A percentile compares a stretch with the other conserved stretches of the same genome.
Conservation (phyloP, 495 filamentous ascomycete species). For the Penicillium daleae region DNA sequence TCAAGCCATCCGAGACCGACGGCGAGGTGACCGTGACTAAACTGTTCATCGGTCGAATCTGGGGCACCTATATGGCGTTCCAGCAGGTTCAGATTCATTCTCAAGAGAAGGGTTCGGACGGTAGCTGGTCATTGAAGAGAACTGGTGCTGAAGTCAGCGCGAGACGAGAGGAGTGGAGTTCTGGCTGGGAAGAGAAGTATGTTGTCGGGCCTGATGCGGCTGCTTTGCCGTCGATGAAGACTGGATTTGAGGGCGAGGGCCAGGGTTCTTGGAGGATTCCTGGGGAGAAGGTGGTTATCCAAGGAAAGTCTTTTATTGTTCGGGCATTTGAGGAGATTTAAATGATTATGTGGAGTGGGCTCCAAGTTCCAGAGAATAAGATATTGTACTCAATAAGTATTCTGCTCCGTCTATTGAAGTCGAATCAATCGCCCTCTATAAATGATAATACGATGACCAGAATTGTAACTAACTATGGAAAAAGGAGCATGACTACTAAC, state of each 20-base stretch:
- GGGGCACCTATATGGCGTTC: constrained; percentile 42
- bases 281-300: constrained; percentile 31
- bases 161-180: constrained; percentile 40
- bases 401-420: too few species aligned
- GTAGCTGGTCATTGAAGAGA: constrained; percentile 23
- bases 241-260: constrained; percentile 26
- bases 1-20: constrained; percentile 17
- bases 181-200: constrained; percentile 36
- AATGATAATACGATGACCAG: too few species aligned
- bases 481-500: too few species aligned
- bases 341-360: not conserved
- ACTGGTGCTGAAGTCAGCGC: constrained; percentile 40
- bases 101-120: constrained; percentile 18
- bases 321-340: constrained; percentile 39
- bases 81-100: constrained; percentile 35
- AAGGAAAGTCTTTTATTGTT: constrained; percentile 37
- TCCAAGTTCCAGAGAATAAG: not conserved
- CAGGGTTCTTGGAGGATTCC: constrained; percentile 26
- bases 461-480: too few species aligned
- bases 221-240: constrained; percentile 33
- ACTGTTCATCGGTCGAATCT: constrained; percentile 42
- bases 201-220: constrained; percentile 26
- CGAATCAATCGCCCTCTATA: too few species aligned
- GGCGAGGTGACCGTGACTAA: constrained; percentile 32
- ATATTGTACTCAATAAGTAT: too few species aligned